Evolutionary conservation across 768 basidiomycete species (phyloP), one percentile per base, ranked within the genome.

Genomic region (Coprinopsis sp.): DNA sequence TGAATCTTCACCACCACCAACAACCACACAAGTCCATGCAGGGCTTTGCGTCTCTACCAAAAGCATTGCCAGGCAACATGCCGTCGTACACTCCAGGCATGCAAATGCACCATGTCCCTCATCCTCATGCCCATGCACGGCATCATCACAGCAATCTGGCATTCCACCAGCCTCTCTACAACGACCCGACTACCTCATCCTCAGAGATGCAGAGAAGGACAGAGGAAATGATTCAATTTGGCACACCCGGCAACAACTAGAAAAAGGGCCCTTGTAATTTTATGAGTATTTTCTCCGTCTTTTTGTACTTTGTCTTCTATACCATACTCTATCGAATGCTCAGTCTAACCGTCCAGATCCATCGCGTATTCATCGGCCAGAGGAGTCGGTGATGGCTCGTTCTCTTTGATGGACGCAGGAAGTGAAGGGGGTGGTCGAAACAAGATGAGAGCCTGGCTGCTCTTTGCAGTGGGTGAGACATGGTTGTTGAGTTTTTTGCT

Each of bases 71-170:
- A 4, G 69, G 79, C 27, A 69, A 74, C 2, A 66, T 85, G 23
- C 79, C 74, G 44, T 65, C 79, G 14, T 87, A 82, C 58, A 64
- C 76, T 12, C 62, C 73, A 12, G 59, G 71, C 4, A 58, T 72
- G 19, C 82, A 77, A 57, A 84, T 89, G 82, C 86, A 88, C 55
- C 87, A 87, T 52, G 83, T 88, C 36, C 83, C 86, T 1, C 86
- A 87, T 52, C 84, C 86, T 2, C 86, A 87, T 48, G 83, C 84
- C 0, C 85, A 88, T 54, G 81, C 85, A 0, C 76, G 84, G 27
- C 83, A 85, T 51, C 86, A 83, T 52, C 81, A 82, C 55, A 73
- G 77, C 3, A 70, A 74, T 49, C 52, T 81, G 52, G 52, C 63
- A 48, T 61, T 62, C 55, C 54, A 61, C 12, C 68, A 70, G 50